These are phyloP conservation scores for Calocybe indica DNA, from an alignment of 768 basidiomycete species.

Conservation along the genomic window DNA sequence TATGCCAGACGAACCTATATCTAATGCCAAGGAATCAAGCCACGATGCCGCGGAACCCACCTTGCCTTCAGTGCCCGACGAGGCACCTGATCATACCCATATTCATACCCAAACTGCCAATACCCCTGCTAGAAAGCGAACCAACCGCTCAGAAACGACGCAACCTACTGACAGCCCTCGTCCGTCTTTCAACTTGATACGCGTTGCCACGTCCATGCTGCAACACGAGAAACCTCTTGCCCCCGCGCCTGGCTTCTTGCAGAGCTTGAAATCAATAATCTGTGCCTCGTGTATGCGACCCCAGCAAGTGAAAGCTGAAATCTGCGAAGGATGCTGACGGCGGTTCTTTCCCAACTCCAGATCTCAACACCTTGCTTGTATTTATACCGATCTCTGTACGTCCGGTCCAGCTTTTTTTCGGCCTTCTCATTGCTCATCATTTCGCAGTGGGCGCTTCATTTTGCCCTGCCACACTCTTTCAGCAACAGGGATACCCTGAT, in stretches of 20 bases:
- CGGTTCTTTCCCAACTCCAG: constrained; percentile 23
- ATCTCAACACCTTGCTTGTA: constrained; percentile 64
- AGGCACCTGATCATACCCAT: no score
- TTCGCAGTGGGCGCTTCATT: constrained; percentile 68
- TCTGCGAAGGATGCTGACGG: no score
- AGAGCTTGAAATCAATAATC: constrained; percentile 50
- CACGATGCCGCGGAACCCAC: no score
- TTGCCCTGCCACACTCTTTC: constrained; percentile 34
- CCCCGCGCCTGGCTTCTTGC: constrained; percentile 34
- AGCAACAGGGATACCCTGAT: constrained; percentile 49
- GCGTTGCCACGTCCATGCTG: constrained; percentile 18
- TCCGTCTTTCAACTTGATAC: not conserved
- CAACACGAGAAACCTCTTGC: constrained; percentile 34
- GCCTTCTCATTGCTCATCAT: constrained; percentile 1
- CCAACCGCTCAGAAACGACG: no score
- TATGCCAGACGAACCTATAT: no score
- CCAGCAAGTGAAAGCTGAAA: no score
- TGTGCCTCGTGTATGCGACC: constrained; percentile 47
- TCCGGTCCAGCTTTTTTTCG: not conserved
- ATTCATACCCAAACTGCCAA: no score
- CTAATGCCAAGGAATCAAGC: no score
- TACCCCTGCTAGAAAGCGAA: no score
- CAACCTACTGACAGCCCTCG: no score
- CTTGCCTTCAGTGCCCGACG: no score
- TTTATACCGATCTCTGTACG: constrained; percentile 69